A percentile compares a stretch with the other conserved stretches of the same genome.
phyloP scores from a whole-genome alignment of 192 early-diverging fungal genomes.

The Diversispora epigaea region DNA sequence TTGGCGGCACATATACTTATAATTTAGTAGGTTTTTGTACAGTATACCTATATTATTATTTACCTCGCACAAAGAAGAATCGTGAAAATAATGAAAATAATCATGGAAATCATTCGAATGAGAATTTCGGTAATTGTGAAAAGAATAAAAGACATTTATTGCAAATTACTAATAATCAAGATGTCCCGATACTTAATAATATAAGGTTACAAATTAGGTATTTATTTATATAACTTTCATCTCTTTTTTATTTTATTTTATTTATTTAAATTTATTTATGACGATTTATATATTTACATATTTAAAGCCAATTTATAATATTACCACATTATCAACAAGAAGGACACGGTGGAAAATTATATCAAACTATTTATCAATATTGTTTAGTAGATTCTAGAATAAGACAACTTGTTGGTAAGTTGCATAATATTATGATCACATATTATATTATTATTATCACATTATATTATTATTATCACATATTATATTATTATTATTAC shows the following conservation, averaged over 20 bases:
- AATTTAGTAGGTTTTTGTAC: conserved; percentile 82
- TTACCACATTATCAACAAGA: conserved; percentile 83
- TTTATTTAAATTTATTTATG: neutral
- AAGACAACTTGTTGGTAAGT: conserved; percentile 59
- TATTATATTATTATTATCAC: conserved; percentile 16
- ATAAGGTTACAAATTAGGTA: too few species aligned
- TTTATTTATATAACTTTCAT: too few species aligned
- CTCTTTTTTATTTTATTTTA: neutral
- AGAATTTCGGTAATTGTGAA: neutral
- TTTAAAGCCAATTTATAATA: conserved; percentile 84
- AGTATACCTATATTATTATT: conserved; percentile 83
- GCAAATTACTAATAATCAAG: neutral
- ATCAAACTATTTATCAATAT: conserved; percentile 58
- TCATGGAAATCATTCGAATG: neutral
- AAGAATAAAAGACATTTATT: neutral
- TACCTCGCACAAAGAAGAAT: conserved; percentile 21
- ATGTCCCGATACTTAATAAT: too few species aligned
- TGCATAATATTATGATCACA: conserved; percentile 12
- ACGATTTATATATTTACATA: neutral
- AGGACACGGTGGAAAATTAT: conserved; percentile 78
- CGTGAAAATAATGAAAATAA: neutral
- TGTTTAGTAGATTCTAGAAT: conserved; percentile 50
- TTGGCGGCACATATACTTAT: conserved; percentile 55
- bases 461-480: conserved; percentile 7
- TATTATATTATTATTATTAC: too few species aligned